These are phyloP conservation scores for Botryotinia narcissicola DNA, from an alignment of 2,329 filamentous ascomycete species.

Conservation along the genomic window DNA sequence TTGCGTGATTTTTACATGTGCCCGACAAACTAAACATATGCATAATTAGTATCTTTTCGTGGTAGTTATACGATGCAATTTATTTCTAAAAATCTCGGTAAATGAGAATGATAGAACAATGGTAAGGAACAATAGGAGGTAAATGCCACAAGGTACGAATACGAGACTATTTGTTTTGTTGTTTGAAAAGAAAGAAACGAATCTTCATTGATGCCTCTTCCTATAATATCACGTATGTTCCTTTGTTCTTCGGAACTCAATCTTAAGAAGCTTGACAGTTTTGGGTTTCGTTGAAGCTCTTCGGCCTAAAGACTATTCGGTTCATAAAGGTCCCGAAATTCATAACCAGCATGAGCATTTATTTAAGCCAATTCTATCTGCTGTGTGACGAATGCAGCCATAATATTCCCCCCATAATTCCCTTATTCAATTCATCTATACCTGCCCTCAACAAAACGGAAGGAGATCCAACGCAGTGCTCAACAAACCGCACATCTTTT, in stretches of 20 bases:
- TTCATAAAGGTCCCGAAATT: background rate
- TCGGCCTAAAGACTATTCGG: background rate
- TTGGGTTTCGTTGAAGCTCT: background rate
- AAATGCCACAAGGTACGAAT: background rate
- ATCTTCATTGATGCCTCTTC: background rate
- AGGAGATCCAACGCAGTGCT: background rate
- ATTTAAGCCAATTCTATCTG: background rate
- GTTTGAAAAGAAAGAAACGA: background rate
- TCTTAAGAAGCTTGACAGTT: no score
- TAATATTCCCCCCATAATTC: no score
- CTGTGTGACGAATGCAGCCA: background rate
- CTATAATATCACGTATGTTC: background rate
- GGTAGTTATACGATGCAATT: background rate
- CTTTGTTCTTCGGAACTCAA: background rate
- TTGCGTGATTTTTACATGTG: background rate
- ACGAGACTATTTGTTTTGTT: background rate
- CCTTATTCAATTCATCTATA: background rate
- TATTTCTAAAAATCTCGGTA: background rate
- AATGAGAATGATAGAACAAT: background rate
- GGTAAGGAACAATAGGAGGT: slow-evolving; percentile 6
- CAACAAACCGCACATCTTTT: background rate
- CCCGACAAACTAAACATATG: background rate
- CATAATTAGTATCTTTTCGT: background rate
- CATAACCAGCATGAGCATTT: background rate
- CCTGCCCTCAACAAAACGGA: no score